These are phyloP conservation scores for Spatholobus suberectus DNA, from an alignment of 306 rosid species.

Conservation along the genomic window DNA sequence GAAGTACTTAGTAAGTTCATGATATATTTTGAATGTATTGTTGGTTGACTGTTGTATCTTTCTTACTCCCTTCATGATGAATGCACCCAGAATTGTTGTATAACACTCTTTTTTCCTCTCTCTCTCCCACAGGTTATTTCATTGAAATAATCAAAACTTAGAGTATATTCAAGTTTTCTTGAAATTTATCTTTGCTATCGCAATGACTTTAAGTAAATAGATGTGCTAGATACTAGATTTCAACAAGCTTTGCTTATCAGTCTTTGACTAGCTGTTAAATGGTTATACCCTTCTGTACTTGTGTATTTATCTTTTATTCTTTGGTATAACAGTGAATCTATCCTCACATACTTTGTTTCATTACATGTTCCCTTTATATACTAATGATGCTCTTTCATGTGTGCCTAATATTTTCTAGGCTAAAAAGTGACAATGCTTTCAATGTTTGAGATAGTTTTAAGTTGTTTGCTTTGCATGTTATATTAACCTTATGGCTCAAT, in stretches of 20 bases:
- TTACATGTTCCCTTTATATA: background rate
- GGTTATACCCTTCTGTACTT: background rate
- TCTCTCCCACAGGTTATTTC: background rate
- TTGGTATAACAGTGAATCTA: background rate
- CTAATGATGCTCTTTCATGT: background rate
- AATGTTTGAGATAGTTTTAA: background rate
- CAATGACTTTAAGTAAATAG: background rate
- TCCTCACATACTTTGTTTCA: background rate
- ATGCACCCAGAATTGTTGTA: background rate
- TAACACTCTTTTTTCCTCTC: conserved; percentile 4
- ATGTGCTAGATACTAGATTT: conserved; percentile 18
- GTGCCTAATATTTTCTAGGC: background rate
- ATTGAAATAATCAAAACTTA: conserved; percentile 8
- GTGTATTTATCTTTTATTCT: background rate
- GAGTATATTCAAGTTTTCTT: background rate
- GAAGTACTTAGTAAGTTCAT: conserved; percentile 90
- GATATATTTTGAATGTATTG: conserved; percentile 17
- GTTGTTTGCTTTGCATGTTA: conserved; percentile 30
- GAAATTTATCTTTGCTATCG: conserved; percentile 23
- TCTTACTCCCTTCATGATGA: conserved; percentile 10
- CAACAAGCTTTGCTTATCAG: conserved; percentile 3
- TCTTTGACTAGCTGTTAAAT: background rate
- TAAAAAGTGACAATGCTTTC: background rate
- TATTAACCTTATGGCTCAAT: conserved; percentile 42
- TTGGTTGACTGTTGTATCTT: conserved; percentile 18